A percentile compares a stretch with the other conserved stretches of the same genome.
Evolutionary conservation across 1,284 basidiomycete genomes (phyloP).

Genomic region (Tylopilus sp.): DNA sequence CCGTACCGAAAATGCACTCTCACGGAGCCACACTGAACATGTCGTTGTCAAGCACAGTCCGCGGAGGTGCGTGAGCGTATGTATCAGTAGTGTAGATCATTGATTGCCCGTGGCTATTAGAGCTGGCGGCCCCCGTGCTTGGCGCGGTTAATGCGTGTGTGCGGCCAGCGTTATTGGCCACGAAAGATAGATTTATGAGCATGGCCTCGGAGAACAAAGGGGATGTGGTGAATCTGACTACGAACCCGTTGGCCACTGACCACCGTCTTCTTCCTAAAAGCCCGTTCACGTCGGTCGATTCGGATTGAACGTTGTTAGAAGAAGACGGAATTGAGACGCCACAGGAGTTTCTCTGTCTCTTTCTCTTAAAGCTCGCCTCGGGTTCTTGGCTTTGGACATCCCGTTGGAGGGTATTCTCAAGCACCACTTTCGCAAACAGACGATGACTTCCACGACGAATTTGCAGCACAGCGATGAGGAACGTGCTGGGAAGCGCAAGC

Average conservation of each 20-base stretch:
- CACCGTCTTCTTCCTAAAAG: not conserved
- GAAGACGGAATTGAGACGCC: not conserved
- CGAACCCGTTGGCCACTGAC: not conserved
- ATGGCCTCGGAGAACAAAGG: not conserved
- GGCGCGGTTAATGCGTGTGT: constrained; percentile 1
- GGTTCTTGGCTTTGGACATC: not conserved
- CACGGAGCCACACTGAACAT: not conserved
- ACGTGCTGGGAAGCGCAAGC: not conserved
- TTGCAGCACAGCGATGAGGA: not conserved
- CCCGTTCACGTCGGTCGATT: not conserved
- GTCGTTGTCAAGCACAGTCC: not conserved
- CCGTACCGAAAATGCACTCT: not conserved
- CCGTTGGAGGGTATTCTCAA: not conserved
- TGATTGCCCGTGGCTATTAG: not conserved
- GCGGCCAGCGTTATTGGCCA: not conserved
- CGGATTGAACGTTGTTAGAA: not conserved
- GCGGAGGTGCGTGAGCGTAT: not conserved
- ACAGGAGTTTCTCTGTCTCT: not conserved
- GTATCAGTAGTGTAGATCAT: not conserved
- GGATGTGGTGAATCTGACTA: not conserved
- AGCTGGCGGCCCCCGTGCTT: not conserved
- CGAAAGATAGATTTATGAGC: not conserved
- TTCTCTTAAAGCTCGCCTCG: not conserved
- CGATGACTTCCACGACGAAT: not conserved
- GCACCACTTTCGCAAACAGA: not conserved